Conservation (phyloP, 768 basidiomycete species). For the Mycena haematopus region DNA sequence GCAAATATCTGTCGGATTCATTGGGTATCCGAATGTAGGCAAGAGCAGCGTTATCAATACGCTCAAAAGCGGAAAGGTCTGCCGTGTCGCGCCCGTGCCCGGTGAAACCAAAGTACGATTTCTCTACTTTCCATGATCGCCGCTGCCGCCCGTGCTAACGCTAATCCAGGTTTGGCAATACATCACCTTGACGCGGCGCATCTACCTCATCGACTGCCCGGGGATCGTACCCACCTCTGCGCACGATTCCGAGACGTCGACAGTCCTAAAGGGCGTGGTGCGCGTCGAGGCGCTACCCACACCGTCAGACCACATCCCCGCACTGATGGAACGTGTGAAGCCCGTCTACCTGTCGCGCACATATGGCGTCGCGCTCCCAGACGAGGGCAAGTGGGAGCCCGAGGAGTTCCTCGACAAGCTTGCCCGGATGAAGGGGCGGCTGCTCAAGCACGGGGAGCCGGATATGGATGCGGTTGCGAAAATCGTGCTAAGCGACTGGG, state of each 20-base stretch:
- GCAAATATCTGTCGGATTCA: constrained; percentile 97
- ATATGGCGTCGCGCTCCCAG: constrained; percentile 73
- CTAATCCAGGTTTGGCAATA: constrained; percentile 90
- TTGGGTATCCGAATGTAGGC: constrained; percentile 98
- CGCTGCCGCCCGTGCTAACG: background rate
- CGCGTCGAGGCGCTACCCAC: constrained; percentile 93
- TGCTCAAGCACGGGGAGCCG: constrained; percentile 94
- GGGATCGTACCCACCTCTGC: constrained; percentile 96
- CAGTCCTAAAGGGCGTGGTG: constrained; percentile 95
- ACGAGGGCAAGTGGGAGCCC: constrained; percentile 66
- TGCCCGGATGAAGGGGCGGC: constrained; percentile 89
- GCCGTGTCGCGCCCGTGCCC: constrained; percentile 93
- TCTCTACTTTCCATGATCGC: background rate
- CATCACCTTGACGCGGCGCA: constrained; percentile 93
- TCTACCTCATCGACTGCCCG: constrained; percentile 99
- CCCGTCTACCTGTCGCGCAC: constrained; percentile 90
- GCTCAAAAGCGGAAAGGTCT: constrained; percentile 97
- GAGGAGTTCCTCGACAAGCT: constrained; percentile 84
- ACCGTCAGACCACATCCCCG: constrained; percentile 91
- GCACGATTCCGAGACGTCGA: constrained; percentile 86
- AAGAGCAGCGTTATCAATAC: constrained; percentile 99
- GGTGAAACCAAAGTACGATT: constrained; percentile 88
- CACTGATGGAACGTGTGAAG: constrained; percentile 89
- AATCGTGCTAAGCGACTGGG: constrained; percentile 96
- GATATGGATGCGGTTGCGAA: constrained; percentile 92